Evolutionary conservation across 371 early-diverging fungal species (phyloP).

Genomic region (Cokeromyces recurvatus): DNA sequence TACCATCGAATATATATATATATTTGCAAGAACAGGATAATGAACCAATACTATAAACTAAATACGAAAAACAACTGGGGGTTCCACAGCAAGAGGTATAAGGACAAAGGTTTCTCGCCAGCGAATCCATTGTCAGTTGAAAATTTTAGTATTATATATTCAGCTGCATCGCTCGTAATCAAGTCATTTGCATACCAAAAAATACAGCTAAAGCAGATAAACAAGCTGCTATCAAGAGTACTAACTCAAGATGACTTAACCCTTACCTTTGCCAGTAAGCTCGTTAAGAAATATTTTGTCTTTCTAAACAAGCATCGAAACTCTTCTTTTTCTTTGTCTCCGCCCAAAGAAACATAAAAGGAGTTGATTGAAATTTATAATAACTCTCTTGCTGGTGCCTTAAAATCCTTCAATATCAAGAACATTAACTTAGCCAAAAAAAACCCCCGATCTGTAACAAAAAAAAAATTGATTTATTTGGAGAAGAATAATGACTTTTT

Average conservation of each 20-base stretch:
- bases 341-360: conserved; percentile 11
- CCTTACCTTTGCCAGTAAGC: conserved; percentile 1
- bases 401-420: conserved; percentile 14
- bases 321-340: conserved; percentile 16
- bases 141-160: conserved; percentile 7
- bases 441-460: conserved; percentile 1
- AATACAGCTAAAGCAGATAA: conserved; percentile 6
- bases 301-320: conserved; percentile 12
- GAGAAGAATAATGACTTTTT: no score
- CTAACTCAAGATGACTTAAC: conserved; percentile 10
- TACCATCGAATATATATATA: conserved; percentile 1
- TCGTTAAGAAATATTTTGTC: conserved; percentile 13
- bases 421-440: conserved; percentile 11
- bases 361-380: conserved; percentile 11
- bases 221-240: conserved; percentile 10
- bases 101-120: conserved; percentile 10
- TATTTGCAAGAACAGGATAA: conserved; percentile 1
- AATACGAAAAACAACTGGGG: conserved; percentile 16
- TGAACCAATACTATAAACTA: conserved; percentile 9
- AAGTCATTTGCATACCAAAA: conserved; percentile 12
- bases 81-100: conserved; percentile 11
- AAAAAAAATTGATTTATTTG: background rate
- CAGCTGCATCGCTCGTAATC: conserved; percentile 13
- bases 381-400: conserved; percentile 13
- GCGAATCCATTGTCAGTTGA: conserved; percentile 8